Conservation (phyloP, 306 rosid genomes). For the Quercus dentata region DNA sequence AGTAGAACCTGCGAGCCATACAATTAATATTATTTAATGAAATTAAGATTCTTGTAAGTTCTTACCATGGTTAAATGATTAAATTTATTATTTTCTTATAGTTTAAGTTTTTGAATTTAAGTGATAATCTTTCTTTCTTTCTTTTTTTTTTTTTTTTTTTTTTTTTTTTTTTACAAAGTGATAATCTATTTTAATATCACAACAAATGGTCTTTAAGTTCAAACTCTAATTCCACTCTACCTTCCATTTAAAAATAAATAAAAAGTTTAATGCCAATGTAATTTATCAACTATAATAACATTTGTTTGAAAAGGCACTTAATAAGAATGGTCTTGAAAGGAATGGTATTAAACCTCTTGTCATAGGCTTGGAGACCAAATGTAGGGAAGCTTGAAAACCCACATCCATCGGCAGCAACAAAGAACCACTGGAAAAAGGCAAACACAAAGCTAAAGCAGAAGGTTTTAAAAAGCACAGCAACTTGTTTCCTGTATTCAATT, state of each 20-base stretch:
- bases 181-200: no score
- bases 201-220: no score
- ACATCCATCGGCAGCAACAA: constrained; percentile 52
- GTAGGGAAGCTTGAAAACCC: constrained; percentile 70
- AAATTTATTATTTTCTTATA: no score
- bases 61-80: no score
- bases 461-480: constrained; percentile 52
- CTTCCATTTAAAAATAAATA: no score
- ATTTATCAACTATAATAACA: no score
- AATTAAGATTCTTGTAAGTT: background rate
- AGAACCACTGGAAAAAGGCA: constrained; percentile 75
- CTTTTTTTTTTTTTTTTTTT: accelerated
- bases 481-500: constrained; percentile 54
- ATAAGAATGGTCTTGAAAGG: background rate
- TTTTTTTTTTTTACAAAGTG: no score
- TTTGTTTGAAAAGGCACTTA: no score
- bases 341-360: constrained; percentile 24
- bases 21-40: background rate
- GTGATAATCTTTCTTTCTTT: no score
- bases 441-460: constrained; percentile 55
- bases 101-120: no score
- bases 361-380: constrained; percentile 62
- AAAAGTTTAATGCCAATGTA: no score
- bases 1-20: constrained; percentile 49
- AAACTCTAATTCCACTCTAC: no score